Percentiles rank a stretch among this genome's conserved stretches.
phyloP scores from a whole-genome alignment of 1,284 basidiomycete genomes.

The Puccinia horiana region DNA sequence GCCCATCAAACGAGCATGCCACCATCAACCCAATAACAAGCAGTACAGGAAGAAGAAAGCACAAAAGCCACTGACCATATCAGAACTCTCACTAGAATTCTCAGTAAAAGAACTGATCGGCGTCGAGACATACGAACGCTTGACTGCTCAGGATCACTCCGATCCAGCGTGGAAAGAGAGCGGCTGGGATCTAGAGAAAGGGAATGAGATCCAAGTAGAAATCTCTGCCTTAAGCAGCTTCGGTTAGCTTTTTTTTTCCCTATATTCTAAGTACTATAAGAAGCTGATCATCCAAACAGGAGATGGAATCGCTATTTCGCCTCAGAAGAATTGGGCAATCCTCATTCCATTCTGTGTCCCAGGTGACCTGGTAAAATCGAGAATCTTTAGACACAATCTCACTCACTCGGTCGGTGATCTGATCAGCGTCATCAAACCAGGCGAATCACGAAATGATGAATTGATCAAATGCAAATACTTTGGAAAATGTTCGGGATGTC shows the following conservation, averaged over 20 bases:
- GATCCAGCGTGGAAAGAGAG: no score
- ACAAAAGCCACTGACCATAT: no score
- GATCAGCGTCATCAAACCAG: constrained; percentile 70
- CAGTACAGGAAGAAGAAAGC: no score
- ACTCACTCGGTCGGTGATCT: constrained; percentile 77
- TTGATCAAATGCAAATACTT: constrained; percentile 80
- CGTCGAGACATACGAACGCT: no score
- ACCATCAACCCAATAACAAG: no score
- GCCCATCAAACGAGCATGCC: no score
- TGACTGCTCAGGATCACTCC: no score
- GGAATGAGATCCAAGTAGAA: not conserved
- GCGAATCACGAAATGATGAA: constrained; percentile 57
- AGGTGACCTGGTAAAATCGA: constrained; percentile 72
- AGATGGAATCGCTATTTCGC: constrained; percentile 43
- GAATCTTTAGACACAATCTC: constrained; percentile 67
- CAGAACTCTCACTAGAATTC: no score
- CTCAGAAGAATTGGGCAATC: constrained; percentile 70
- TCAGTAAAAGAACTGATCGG: no score
- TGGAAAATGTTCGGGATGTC: constrained; percentile 66
- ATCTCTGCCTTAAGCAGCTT: constrained; percentile 28
- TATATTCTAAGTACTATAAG: not conserved
- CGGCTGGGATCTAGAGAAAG: no score
- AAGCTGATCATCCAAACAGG: no score
- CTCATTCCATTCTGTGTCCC: constrained; percentile 80
- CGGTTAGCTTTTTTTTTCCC: constrained; percentile 8